phyloP scores from a whole-genome alignment of 2,329 filamentous ascomycete species.

The Akanthomyces lecanii region DNA sequence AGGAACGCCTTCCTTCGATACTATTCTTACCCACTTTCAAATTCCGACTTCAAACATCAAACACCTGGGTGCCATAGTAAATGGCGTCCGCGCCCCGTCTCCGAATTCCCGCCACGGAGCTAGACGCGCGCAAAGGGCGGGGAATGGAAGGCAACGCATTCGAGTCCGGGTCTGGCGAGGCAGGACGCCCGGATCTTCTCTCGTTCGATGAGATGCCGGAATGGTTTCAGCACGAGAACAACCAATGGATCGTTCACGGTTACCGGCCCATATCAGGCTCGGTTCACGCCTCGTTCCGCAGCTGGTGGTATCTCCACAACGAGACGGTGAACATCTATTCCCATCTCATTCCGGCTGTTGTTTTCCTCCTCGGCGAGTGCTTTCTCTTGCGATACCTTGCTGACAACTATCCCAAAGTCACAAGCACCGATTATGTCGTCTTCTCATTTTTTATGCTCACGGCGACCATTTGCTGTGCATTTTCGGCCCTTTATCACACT shows the following conservation, averaged over 20 bases:
- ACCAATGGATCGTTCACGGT: constrained; percentile 21
- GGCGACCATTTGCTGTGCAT: constrained; percentile 20
- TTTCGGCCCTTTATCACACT: constrained; percentile 22
- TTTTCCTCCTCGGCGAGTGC: constrained; percentile 29
- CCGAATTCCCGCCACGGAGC: constrained; percentile 16
- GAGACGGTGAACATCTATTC: constrained; percentile 27
- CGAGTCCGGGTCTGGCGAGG: constrained; percentile 15
- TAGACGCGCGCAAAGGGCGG: constrained; percentile 18
- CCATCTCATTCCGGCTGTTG: constrained; percentile 39
- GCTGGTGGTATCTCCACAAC: constrained; percentile 36
- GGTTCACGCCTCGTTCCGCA: constrained; percentile 32
- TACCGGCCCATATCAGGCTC: constrained; percentile 43
- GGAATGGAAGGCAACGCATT: constrained; percentile 17
- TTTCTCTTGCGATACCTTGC: constrained; percentile 22
- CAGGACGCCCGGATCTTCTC: no score
- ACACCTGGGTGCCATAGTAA: constrained; percentile 6
- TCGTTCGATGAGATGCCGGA: constrained; percentile 27
- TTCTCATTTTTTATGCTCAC: constrained; percentile 24
- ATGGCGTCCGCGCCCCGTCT: constrained; percentile 19
- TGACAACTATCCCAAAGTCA: constrained; percentile 20
- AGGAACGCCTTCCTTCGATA: no score
- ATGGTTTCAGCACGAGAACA: constrained; percentile 22
- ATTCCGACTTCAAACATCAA: no score
- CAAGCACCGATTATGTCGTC: constrained; percentile 20
- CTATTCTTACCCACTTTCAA: no score